These are phyloP conservation scores for Lotus japonicus DNA, from an alignment of 306 rosid species.

Conservation along the genomic window DNA sequence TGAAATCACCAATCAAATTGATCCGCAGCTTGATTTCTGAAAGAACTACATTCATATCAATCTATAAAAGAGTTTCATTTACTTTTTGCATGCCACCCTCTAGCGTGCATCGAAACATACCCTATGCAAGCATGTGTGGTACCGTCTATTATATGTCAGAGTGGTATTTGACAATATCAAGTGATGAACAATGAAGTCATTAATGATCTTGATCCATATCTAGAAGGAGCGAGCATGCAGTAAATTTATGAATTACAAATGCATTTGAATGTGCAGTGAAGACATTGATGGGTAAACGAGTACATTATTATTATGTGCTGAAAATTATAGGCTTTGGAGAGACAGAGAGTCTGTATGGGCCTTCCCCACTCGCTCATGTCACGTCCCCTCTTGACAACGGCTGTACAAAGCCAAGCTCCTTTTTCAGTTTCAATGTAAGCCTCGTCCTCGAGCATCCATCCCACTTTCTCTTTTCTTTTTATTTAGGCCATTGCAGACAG, in stretches of 20 bases:
- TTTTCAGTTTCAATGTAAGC: conserved; percentile 22
- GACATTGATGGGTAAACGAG: conserved; percentile 23
- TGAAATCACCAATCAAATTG: no score
- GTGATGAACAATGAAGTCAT: neutral
- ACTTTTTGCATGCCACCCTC: no score
- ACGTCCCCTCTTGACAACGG: conserved; percentile 45
- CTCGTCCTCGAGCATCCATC: conserved; percentile 25
- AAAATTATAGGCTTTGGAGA: no score
- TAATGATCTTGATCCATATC: neutral
- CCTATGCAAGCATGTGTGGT: neutral
- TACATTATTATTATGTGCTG: conserved; percentile 23
- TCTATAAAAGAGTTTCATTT: no score
- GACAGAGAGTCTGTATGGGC: conserved; percentile 18
- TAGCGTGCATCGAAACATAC: no score
- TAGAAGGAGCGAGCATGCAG: neutral
- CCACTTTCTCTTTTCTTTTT: conserved; percentile 10
- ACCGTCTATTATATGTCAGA: neutral
- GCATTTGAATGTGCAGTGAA: conserved; percentile 33
- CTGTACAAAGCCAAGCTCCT: conserved; percentile 31
- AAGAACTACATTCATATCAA: no score
- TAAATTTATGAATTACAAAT: neutral
- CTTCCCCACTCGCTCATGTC: conserved; percentile 51
- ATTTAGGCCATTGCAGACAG: neutral
- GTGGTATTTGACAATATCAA: neutral
- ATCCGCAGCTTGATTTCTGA: no score